phyloP scores from a whole-genome alignment of 371 early-diverging fungal species.

The Mucor sp. region DNA sequence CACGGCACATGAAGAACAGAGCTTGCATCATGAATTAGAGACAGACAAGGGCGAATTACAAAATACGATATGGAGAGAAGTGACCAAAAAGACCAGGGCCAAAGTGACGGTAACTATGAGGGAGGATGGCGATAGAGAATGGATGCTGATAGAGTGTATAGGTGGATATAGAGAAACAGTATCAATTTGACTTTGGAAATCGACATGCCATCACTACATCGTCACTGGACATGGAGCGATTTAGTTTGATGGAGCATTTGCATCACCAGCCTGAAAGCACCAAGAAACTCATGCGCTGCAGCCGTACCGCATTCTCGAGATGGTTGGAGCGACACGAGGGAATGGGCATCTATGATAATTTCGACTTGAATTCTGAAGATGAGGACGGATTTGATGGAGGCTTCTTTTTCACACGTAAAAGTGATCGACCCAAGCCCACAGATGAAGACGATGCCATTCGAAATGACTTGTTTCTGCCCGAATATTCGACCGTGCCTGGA shows the following conservation, averaged over 20 bases:
- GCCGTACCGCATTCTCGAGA: constrained; percentile 22
- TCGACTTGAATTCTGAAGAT: constrained; percentile 50
- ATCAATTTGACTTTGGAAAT: constrained; percentile 52
- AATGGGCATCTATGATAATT: constrained; percentile 32
- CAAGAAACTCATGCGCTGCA: constrained; percentile 30
- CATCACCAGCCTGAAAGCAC: constrained; percentile 36
- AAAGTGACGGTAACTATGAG: constrained; percentile 33
- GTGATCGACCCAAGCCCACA: constrained; percentile 37
- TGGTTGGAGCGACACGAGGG: constrained; percentile 34
- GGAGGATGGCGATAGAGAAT: too few species aligned
- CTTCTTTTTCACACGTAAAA: constrained; percentile 39
- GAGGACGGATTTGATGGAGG: constrained; percentile 48
- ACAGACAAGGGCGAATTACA: constrained; percentile 47
- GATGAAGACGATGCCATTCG: constrained; percentile 38
- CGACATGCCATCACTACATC: constrained; percentile 44
- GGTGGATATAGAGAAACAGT: constrained; percentile 47
- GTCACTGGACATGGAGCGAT: constrained; percentile 54
- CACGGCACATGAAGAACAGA: constrained; percentile 35
- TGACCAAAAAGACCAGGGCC: constrained; percentile 58
- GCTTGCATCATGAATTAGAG: constrained; percentile 30
- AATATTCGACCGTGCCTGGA: constrained; percentile 47
- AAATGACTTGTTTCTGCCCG: constrained; percentile 54
- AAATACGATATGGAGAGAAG: constrained; percentile 56
- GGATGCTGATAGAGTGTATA: too few species aligned
- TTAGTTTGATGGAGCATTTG: constrained; percentile 41